Percentiles rank a stretch among this genome's conserved stretches.
These are phyloP conservation scores for Blastocystis sp. DNA, from an alignment of 352 stramenopile species.

Conservation along the genomic window DNA sequence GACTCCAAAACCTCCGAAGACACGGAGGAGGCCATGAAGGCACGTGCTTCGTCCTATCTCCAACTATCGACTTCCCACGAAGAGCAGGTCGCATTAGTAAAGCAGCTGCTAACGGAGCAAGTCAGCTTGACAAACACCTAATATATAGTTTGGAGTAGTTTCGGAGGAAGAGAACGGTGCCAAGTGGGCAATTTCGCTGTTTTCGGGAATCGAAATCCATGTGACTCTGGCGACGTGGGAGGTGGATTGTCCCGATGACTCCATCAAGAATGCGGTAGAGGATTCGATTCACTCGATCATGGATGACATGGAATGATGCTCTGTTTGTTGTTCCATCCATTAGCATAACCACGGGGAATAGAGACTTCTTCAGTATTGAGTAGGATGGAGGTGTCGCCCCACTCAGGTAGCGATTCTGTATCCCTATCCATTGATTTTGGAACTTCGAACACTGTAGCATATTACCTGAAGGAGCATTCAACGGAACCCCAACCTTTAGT, in stretches of 20 bases:
- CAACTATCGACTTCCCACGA: not conserved
- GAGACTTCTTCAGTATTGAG: too few species aligned
- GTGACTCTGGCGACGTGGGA: not conserved
- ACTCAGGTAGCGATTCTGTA: not conserved
- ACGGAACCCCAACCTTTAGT: not conserved
- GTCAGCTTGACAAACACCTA: not conserved
- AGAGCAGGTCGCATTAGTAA: not conserved
- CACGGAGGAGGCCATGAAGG: too few species aligned
- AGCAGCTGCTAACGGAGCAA: constrained; percentile 20
- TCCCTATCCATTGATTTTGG: not conserved
- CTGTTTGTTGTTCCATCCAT: not conserved
- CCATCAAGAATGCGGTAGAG: not conserved
- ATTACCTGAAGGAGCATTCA: not conserved
- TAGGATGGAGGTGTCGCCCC: not conserved
- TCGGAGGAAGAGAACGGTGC: not conserved
- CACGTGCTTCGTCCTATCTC: too few species aligned
- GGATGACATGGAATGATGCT: not conserved
- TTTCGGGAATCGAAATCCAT: not conserved
- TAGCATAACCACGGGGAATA: not conserved
- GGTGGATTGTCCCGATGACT: constrained; percentile 7
- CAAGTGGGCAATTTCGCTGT: not conserved
- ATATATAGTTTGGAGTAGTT: constrained; percentile 15
- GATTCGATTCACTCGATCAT: not conserved
- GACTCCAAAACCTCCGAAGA: too few species aligned
- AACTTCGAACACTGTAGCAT: not conserved